These are phyloP conservation scores for Achlya hypogyna DNA, from an alignment of 352 stramenopile species.

Conservation along the genomic window DNA sequence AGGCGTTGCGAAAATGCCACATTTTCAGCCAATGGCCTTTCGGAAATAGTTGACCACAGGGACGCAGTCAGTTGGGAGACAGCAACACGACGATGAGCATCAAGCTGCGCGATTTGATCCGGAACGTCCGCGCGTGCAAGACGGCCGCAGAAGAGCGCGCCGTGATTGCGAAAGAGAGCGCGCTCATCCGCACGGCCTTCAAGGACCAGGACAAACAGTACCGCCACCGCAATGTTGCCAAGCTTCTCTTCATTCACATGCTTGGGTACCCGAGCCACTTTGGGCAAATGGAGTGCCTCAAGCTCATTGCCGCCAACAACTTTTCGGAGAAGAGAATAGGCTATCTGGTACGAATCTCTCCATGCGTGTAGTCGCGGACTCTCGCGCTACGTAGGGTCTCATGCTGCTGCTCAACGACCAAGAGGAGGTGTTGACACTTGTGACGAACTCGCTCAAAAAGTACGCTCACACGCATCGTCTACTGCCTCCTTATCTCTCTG, in stretches of 20 bases:
- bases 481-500: slow-evolving; percentile 9
- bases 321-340: slow-evolving; percentile 99
- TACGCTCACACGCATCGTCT: slow-evolving; percentile 23
- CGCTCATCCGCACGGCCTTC: slow-evolving; percentile 98
- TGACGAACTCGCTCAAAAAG: slow-evolving; percentile 99
- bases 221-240: slow-evolving; percentile 98
- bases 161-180: slow-evolving; percentile 98
- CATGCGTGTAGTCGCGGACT: background rate
- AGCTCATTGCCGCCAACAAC: slow-evolving; percentile 97
- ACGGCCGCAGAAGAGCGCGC: slow-evolving; percentile 97
- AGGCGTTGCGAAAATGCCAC: background rate
- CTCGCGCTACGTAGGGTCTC: slow-evolving; percentile 50
- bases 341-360: slow-evolving; percentile 75
- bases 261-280: slow-evolving; percentile 99
- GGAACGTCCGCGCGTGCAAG: slow-evolving; percentile 97
- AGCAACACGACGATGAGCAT: slow-evolving; percentile 85
- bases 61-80: slow-evolving; percentile 3
- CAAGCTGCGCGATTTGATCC: slow-evolving; percentile 97
- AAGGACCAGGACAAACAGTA: slow-evolving; percentile 96
- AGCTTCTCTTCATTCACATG: slow-evolving; percentile 99
- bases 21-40: background rate
- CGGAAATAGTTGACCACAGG: background rate
- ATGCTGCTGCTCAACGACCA: slow-evolving; percentile 98
- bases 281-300: slow-evolving; percentile 99
- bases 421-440: slow-evolving; percentile 98